Conservation (phyloP, 2,329 filamentous ascomycete species). For the Blumeriella jaapii region DNA sequence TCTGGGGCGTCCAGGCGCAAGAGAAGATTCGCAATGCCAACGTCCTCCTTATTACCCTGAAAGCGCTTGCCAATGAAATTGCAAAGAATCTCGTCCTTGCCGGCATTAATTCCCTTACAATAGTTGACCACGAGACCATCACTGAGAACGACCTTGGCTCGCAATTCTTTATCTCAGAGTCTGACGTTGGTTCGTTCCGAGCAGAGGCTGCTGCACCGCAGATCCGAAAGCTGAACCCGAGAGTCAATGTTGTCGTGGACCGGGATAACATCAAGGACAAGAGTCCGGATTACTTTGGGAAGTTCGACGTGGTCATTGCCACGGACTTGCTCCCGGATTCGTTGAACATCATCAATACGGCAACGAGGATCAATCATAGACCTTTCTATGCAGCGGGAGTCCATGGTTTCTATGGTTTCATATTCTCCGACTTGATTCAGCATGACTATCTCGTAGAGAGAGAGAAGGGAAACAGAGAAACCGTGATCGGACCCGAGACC, state of each 20-base stretch:
- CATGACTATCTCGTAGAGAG: conserved; percentile 87
- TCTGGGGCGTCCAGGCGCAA: conserved; percentile 95
- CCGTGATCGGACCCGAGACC: conserved; percentile 52
- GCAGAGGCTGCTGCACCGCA: conserved; percentile 69
- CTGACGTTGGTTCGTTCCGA: conserved; percentile 70
- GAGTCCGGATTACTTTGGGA: conserved; percentile 60
- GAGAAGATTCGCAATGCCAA: conserved; percentile 83
- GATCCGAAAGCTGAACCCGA: conserved; percentile 78
- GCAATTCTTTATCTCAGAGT: conserved; percentile 65
- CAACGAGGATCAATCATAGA: conserved; percentile 63
- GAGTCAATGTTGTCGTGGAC: conserved; percentile 67
- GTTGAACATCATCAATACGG: conserved; percentile 72
- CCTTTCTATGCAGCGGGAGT: conserved; percentile 83
- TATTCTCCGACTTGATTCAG: conserved; percentile 84
- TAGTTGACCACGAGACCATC: conserved; percentile 68
- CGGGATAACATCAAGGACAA: conserved; percentile 55
- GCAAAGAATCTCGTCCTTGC: conserved; percentile 96
- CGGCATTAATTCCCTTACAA: conserved; percentile 80
- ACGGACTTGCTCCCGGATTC: conserved; percentile 72
- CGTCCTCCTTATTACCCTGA: conserved; percentile 79
- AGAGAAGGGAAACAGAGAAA: conserved; percentile 63
- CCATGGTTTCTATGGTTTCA: conserved; percentile 87
- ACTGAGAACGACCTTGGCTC: conserved; percentile 70
- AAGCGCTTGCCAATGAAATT: conserved; percentile 83
- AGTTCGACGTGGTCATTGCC: conserved; percentile 78